Conservation (phyloP, 1,284 basidiomycete genomes). For the Acaromyces ingoldii region DNA sequence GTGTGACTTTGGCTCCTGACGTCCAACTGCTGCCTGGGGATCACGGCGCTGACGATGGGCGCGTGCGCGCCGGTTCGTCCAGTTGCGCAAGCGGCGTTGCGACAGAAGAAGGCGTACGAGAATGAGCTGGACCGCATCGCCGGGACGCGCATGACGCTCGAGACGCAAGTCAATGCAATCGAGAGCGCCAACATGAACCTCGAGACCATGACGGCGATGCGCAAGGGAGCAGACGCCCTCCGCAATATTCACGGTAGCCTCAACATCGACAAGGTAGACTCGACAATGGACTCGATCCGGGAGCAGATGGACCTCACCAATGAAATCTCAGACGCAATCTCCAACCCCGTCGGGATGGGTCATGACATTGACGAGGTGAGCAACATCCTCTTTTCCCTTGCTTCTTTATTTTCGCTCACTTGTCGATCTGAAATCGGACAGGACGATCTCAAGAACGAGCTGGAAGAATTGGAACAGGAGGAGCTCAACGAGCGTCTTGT, state of each 20-base stretch:
- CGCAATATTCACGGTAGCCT: conserved; percentile 86
- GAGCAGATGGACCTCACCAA: conserved; percentile 91
- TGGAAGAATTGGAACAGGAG: conserved; percentile 87
- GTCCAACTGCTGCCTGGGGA: too few relatives aligned
- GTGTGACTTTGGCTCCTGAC: conserved; percentile 53
- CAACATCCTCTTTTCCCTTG: conserved; percentile 13
- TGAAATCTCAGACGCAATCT: conserved; percentile 93
- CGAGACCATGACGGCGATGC: conserved; percentile 97
- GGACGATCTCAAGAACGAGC: conserved; percentile 76
- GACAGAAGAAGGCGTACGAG: conserved; percentile 89
- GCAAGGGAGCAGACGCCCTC: conserved; percentile 86
- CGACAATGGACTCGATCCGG: conserved; percentile 80
- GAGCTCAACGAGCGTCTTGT: conserved; percentile 80
- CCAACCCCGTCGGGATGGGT: conserved; percentile 67
- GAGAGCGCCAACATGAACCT: conserved; percentile 98
- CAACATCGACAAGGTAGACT: conserved; percentile 83
- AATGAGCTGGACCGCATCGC: conserved; percentile 79
- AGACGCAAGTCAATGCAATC: conserved; percentile 92
- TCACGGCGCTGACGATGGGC: too few relatives aligned
- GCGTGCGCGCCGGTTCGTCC: background rate
- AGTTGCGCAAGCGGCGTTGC: conserved; percentile 65
- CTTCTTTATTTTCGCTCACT: conserved; percentile 50
- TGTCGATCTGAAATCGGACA: conserved; percentile 49
- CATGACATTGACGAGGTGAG: conserved; percentile 67
- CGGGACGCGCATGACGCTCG: conserved; percentile 84